A percentile compares a stretch with the other conserved stretches of the same genome.
These are phyloP conservation scores for Discostella stelligeroides DNA, from an alignment of 108 stramenopile species.

Conservation along the genomic window DNA sequence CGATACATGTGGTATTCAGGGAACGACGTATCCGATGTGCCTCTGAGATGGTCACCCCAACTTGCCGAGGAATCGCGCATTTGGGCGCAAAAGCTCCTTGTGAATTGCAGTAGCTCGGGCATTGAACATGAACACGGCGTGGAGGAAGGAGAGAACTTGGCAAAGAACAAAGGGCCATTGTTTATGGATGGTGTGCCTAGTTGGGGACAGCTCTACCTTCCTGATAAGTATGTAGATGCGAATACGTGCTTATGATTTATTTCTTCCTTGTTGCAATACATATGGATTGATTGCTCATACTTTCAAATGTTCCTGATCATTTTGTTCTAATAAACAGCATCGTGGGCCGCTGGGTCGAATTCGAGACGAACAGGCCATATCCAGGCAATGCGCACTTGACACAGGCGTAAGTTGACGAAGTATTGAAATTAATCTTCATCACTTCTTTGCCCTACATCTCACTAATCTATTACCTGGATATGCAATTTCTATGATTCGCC, in stretches of 20 bases:
- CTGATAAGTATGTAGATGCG: slow-evolving; percentile 8
- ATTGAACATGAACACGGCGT: slow-evolving; percentile 40
- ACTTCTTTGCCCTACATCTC: background rate
- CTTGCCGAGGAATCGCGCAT: slow-evolving; percentile 34
- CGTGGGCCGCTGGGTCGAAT: slow-evolving; percentile 40
- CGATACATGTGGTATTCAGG: slow-evolving; percentile 28
- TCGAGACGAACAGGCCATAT: slow-evolving; percentile 16
- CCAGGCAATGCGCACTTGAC: slow-evolving; percentile 32
- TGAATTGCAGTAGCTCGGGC: slow-evolving; percentile 22
- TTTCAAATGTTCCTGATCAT: background rate
- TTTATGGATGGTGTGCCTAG: slow-evolving; percentile 2
- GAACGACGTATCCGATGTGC: slow-evolving; percentile 30
- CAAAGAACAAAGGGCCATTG: slow-evolving; percentile 31
- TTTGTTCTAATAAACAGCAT: background rate
- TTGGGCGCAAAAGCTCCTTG: slow-evolving; percentile 45
- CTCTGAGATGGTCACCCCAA: slow-evolving; percentile 36
- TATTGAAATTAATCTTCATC: background rate
- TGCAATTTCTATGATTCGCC: background rate
- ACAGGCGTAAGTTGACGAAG: slow-evolving; percentile 15
- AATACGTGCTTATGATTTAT: background rate
- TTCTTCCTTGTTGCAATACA: background rate
- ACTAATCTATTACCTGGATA: background rate
- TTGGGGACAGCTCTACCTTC: slow-evolving; percentile 38
- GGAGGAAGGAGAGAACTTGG: slow-evolving; percentile 36
- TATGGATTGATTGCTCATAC: background rate